These are phyloP conservation scores for Dictyostelium firmibasis DNA, from an alignment of 78 protist species.

Conservation along the genomic window DNA sequence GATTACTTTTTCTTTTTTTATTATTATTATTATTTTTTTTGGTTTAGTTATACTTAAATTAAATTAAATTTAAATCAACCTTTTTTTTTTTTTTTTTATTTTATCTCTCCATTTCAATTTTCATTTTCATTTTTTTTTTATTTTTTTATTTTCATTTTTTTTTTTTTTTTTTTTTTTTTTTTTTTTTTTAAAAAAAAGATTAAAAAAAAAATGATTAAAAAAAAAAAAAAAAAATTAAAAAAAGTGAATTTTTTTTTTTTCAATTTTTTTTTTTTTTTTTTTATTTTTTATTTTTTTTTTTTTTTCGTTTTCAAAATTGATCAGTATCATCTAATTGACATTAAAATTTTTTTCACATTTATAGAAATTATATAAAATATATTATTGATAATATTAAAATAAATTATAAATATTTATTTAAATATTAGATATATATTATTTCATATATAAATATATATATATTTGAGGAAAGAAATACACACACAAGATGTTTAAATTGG, in stretches of 20 bases:
- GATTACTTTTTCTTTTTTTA: neutral
- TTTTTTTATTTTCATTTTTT: neutral
- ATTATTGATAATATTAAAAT: neutral
- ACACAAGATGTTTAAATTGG: conserved; percentile 9
- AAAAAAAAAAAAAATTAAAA: neutral
- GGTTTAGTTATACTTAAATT: too few species aligned
- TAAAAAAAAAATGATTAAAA: neutral
- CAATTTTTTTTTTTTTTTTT: neutral
- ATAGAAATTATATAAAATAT: neutral
- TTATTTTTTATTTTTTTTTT: neutral
- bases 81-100: too few species aligned
- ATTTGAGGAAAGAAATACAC: neutral
- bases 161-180: neutral
- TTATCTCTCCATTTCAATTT: too few species aligned
- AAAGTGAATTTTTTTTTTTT: neutral
- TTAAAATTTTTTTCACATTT: neutral
- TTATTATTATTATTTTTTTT: neutral
- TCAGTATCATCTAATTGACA: neutral
- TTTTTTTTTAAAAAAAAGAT: neutral
- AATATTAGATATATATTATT: neutral
- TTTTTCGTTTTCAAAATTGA: neutral
- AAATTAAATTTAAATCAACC: too few species aligned
- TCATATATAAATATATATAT: neutral
- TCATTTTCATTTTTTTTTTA: neutral
- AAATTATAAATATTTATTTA: neutral